Evolutionary conservation across 768 basidiomycete species (phyloP).

Genomic region (Psilocybe tampanensis): DNA sequence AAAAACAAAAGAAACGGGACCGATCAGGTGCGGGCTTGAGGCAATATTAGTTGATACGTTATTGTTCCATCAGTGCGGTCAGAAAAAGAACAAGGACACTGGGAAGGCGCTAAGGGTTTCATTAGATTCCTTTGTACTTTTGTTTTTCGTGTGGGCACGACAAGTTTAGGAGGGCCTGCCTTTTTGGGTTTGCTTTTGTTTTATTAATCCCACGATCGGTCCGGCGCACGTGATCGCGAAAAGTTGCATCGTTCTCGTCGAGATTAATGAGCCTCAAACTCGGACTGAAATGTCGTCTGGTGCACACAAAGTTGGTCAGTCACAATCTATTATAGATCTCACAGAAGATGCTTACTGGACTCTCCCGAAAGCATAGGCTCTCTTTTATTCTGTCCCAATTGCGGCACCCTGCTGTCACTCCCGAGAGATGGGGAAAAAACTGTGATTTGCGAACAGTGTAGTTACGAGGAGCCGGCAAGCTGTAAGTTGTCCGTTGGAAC

Average conservation of each 20-base stretch:
- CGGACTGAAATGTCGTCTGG: constrained; percentile 6
- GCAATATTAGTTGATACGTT: not conserved
- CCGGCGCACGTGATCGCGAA: constrained; percentile 18
- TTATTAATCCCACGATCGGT: constrained; percentile 1
- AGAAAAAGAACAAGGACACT: constrained; percentile 9
- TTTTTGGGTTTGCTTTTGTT: constrained; percentile 18
- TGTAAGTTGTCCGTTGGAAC: constrained; percentile 57
- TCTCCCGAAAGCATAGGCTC: constrained; percentile 58
- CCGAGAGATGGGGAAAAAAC: constrained; percentile 73
- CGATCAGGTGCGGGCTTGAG: not conserved
- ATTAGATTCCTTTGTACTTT: constrained; percentile 10
- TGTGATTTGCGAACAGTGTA: constrained; percentile 91
- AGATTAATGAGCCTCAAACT: not conserved
- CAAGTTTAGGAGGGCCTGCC: not conserved
- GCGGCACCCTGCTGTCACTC: constrained; percentile 85
- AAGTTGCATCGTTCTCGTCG: constrained; percentile 1
- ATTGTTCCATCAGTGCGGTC: constrained; percentile 10
- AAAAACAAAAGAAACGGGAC: constrained; percentile 23
- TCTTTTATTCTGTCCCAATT: constrained; percentile 91
- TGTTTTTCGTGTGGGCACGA: not conserved
- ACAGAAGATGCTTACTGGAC: not conserved
- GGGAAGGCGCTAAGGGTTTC: constrained; percentile 1
- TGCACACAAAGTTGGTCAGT: constrained; percentile 43
- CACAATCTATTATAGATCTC: not conserved
- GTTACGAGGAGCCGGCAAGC: constrained; percentile 80